Conservation (phyloP, 352 stramenopile genomes). For the Pythium aristosporum region DNA sequence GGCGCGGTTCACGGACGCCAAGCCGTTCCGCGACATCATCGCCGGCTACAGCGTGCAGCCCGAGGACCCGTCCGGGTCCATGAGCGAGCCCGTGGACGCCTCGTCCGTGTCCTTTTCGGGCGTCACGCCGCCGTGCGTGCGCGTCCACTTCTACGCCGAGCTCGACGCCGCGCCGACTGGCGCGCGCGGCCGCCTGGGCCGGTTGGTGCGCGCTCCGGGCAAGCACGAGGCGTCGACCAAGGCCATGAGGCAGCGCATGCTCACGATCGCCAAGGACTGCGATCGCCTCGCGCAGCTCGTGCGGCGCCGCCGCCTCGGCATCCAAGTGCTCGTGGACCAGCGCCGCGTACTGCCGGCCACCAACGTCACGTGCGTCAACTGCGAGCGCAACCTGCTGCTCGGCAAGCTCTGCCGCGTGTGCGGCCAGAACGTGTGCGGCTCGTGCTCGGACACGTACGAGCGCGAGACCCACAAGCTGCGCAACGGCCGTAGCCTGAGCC, state of each 20-base stretch:
- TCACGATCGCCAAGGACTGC: constrained; percentile 23
- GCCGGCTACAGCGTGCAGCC: constrained; percentile 11
- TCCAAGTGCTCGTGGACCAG: constrained; percentile 50
- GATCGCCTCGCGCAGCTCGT: constrained; percentile 44
- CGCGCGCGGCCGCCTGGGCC: not conserved
- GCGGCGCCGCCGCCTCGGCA: constrained; percentile 55
- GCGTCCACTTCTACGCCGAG: constrained; percentile 29
- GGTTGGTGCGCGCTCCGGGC: not conserved
- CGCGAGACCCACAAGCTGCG: constrained; percentile 16
- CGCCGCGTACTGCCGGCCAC: constrained; percentile 36
- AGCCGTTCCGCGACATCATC: constrained; percentile 14
- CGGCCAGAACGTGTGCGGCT: constrained; percentile 52
- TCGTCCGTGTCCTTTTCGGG: not conserved
- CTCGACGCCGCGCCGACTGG: not conserved
- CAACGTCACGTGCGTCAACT: constrained; percentile 57
- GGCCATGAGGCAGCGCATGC: constrained; percentile 21
- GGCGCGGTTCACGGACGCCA: constrained; percentile 4
- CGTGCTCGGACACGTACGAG: constrained; percentile 41
- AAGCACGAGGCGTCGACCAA: constrained; percentile 13
- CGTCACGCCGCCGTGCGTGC: not conserved
- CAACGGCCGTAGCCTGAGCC: not conserved
- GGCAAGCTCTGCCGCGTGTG: constrained; percentile 58
- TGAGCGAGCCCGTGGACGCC: too few species aligned
- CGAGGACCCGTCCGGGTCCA: not conserved
- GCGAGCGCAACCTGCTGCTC: constrained; percentile 37